Conservation (phyloP, 2,329 filamentous ascomycete genomes). For the Neodidymelliopsis sp. region DNA sequence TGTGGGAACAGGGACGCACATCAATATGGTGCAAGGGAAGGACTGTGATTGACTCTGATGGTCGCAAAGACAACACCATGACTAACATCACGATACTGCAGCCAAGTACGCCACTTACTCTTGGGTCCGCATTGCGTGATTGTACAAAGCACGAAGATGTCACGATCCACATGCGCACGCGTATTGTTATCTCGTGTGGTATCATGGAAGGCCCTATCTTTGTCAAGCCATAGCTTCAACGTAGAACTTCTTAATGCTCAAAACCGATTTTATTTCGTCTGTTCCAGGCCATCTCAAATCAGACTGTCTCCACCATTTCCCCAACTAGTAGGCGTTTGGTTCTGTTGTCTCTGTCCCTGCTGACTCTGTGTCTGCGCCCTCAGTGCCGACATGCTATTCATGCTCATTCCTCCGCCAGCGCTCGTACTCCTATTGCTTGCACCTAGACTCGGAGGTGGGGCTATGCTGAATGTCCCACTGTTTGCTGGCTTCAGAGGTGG, state of each 20-base stretch:
- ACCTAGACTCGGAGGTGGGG: slow-evolving; percentile 31
- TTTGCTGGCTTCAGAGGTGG: slow-evolving; percentile 35
- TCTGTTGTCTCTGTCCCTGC: slow-evolving; percentile 28
- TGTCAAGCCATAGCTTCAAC: too few species aligned
- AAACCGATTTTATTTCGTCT: too few species aligned
- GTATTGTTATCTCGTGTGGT: not conserved
- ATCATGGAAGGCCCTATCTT: not conserved
- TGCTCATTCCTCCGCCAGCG: slow-evolving; percentile 22
- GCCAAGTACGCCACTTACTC: not conserved
- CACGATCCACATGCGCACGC: not conserved
- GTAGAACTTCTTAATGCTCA: not conserved
- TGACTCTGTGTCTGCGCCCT: slow-evolving; percentile 36
- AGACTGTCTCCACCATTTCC: slow-evolving; percentile 37
- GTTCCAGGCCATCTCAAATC: slow-evolving; percentile 26
- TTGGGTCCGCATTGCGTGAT: not conserved
- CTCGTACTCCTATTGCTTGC: slow-evolving; percentile 16
- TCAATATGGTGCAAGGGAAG: not conserved
- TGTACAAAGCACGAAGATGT: not conserved
- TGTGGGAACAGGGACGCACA: not conserved
- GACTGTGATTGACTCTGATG: not conserved
- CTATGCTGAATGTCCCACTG: slow-evolving; percentile 35
- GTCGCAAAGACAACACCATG: not conserved
- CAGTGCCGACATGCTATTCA: slow-evolving; percentile 35
- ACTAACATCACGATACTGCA: not conserved
- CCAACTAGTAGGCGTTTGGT: slow-evolving; percentile 29